These are phyloP conservation scores for Rutidosis leptorrhynchoides DNA, from an alignment of 129 eudicot species.

Conservation along the genomic window DNA sequence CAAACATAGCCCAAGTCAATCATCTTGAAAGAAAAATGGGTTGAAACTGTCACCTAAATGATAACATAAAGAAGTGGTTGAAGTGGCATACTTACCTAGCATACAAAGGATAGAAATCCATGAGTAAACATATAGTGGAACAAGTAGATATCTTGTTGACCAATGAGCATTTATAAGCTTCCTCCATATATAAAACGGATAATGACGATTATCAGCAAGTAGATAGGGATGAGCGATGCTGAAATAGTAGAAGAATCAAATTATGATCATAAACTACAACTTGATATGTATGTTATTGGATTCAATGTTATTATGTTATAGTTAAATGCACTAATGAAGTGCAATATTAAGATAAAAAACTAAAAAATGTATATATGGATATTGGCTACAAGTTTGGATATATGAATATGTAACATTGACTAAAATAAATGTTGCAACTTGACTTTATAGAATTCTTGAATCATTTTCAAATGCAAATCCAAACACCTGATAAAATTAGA, in stretches of 20 bases:
- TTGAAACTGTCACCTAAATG: background rate
- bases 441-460: too few relatives aligned
- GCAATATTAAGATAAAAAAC: background rate
- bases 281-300: conserved; percentile 9
- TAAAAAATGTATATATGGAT: background rate
- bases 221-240: conserved; percentile 98
- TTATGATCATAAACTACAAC: conserved; percentile 4
- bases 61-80: too few relatives aligned
- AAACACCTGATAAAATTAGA: too few relatives aligned
- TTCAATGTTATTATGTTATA: background rate
- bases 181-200: conserved; percentile 88
- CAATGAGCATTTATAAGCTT: conserved; percentile 72
- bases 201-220: conserved; percentile 96
- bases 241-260: conserved; percentile 33
- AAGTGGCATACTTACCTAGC: conserved; percentile 53
- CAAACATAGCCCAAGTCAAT: background rate
- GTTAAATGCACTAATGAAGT: background rate
- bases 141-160: conserved; percentile 70
- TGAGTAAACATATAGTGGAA: conserved; percentile 75
- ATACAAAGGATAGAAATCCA: conserved; percentile 66
- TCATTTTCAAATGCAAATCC: too few relatives aligned
- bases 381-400: background rate
- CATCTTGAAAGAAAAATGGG: background rate
- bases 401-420: background rate
- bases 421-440: background rate